These are phyloP conservation scores for Chiua sp. DNA, from an alignment of 1,284 basidiomycete genomes.

Conservation along the genomic window DNA sequence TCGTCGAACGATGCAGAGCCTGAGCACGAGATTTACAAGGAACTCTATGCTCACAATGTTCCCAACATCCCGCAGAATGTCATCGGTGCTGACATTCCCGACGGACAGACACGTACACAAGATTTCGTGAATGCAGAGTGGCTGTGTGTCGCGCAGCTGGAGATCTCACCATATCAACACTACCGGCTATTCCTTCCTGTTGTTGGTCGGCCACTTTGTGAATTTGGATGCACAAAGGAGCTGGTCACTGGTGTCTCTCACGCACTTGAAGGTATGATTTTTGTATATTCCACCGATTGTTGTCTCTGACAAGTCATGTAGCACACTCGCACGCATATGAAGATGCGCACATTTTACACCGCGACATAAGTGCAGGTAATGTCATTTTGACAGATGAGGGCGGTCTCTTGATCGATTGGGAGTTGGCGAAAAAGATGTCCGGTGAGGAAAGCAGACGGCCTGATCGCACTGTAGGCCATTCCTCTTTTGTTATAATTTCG, in stretches of 20 bases:
- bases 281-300: too few species aligned
- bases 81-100: neutral
- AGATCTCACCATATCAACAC: too few species aligned
- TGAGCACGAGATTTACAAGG: slow-evolving; percentile 26
- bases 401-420: slow-evolving; percentile 1
- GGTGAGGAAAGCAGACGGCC: neutral
- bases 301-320: neutral
- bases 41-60: slow-evolving; percentile 19
- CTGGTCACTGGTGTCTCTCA: neutral
- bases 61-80: slow-evolving; percentile 10
- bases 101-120: neutral
- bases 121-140: too few species aligned
- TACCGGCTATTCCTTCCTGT: too few species aligned
- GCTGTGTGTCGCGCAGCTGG: too few species aligned
- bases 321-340: neutral
- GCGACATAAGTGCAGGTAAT: neutral
- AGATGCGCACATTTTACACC: too few species aligned
- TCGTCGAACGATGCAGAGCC: neutral
- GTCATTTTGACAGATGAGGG: neutral
- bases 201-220: too few species aligned
- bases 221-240: neutral
- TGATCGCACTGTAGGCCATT: neutral
- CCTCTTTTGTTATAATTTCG: too few species aligned
- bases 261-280: neutral
- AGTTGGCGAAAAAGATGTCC: neutral